Evolutionary conservation across 2,329 filamentous ascomycete genomes (phyloP).

Genomic region (Blastomyces emzantsi): DNA sequence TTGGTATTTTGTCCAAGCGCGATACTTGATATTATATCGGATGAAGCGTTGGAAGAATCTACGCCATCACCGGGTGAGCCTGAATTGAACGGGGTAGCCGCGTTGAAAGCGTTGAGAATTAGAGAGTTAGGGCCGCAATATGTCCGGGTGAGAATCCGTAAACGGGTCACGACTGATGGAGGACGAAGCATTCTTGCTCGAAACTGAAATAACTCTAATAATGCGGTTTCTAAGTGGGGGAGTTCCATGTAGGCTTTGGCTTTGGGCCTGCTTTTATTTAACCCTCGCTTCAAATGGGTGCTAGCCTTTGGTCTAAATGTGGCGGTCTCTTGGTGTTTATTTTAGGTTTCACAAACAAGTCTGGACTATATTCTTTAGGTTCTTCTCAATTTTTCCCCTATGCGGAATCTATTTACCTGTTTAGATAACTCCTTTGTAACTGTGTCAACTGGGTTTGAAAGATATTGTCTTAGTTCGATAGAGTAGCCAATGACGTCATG

Average conservation of each 20-base stretch:
- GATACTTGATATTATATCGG: constrained; percentile 25
- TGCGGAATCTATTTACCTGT: too few species aligned
- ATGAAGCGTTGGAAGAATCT: not conserved
- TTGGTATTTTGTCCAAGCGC: constrained; percentile 43
- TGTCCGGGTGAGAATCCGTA: constrained; percentile 33
- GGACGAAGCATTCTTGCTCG: constrained; percentile 33
- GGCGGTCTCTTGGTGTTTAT: not conserved
- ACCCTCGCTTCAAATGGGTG: not conserved
- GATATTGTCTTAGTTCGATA: too few species aligned
- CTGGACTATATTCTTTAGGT: not conserved
- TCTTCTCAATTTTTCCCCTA: not conserved
- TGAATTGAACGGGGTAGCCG: not conserved
- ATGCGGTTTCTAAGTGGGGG: constrained; percentile 11
- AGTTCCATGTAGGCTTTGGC: not conserved
- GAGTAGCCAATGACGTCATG: too few species aligned
- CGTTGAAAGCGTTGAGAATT: constrained; percentile 4
- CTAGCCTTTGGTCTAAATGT: not conserved
- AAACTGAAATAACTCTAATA: not conserved
- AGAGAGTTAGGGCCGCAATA: constrained; percentile 24
- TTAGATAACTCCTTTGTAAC: not conserved
- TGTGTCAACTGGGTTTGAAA: not conserved
- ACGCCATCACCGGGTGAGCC: not conserved
- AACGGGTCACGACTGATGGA: constrained; percentile 38
- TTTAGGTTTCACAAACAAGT: not conserved
- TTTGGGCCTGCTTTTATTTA: not conserved